Percentiles rank a stretch among this genome's conserved stretches.
phyloP scores from a whole-genome alignment of 2,329 filamentous ascomycete genomes.

The Microsporum audouinii region DNA sequence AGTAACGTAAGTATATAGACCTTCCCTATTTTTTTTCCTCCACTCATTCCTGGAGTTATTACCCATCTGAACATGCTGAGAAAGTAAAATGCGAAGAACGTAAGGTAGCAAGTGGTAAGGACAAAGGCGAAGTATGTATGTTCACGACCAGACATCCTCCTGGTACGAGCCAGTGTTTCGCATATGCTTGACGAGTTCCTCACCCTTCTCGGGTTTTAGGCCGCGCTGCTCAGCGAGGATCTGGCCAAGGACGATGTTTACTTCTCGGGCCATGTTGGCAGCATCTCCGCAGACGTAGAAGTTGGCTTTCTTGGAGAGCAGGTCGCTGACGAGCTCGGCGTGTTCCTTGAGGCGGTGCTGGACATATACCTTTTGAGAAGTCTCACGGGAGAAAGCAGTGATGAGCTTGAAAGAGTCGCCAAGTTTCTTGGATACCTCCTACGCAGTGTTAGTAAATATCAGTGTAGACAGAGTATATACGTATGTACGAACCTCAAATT shows the following conservation, averaged over 20 bases:
- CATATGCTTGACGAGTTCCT: slow-evolving; percentile 97
- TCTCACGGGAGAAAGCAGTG: slow-evolving; percentile 89
- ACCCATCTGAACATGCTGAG: slow-evolving; percentile 10
- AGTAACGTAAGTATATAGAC: neutral
- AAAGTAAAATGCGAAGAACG: slow-evolving; percentile 11
- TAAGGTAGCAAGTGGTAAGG: slow-evolving; percentile 2
- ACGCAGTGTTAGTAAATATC: slow-evolving; percentile 7
- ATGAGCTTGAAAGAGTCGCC: slow-evolving; percentile 84
- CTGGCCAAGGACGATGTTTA: slow-evolving; percentile 74
- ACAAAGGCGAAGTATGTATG: slow-evolving; percentile 7
- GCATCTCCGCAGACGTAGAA: slow-evolving; percentile 98
- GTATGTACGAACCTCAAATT: slow-evolving; percentile 67
- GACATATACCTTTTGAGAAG: slow-evolving; percentile 83
- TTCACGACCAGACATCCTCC: slow-evolving; percentile 59
- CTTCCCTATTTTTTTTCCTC: neutral
- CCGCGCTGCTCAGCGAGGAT: slow-evolving; percentile 78
- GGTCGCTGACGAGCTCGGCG: slow-evolving; percentile 71
- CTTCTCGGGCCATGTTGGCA: slow-evolving; percentile 90
- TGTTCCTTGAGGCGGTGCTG: slow-evolving; percentile 83
- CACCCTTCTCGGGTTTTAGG: slow-evolving; percentile 72
- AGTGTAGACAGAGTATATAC: neutral
- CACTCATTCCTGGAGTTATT: neutral
- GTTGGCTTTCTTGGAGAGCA: slow-evolving; percentile 74
- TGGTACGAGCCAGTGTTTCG: slow-evolving; percentile 91
- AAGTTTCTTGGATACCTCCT: slow-evolving; percentile 74